These are phyloP conservation scores for Zalaria sp. DNA, from an alignment of 2,329 filamentous ascomycete species.

Conservation along the genomic window DNA sequence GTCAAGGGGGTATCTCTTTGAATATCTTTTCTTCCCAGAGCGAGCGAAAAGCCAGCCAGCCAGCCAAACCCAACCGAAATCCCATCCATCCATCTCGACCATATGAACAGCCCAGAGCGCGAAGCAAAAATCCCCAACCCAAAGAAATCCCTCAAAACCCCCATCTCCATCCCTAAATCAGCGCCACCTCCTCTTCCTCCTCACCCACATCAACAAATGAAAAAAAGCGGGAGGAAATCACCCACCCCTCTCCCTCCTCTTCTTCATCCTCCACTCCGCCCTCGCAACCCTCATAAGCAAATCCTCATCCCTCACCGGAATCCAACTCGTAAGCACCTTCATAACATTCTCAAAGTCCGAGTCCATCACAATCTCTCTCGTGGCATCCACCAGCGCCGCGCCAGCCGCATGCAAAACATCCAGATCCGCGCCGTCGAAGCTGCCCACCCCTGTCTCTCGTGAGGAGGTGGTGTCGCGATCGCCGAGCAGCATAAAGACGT, in stretches of 20 bases:
- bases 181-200: no score
- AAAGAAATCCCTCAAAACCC: no score
- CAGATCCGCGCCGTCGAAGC: constrained; percentile 49
- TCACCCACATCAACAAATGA: no score
- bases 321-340: constrained; percentile 90
- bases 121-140: no score
- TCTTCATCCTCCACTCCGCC: constrained; percentile 67
- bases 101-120: no score
- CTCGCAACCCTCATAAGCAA: constrained; percentile 80
- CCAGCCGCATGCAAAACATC: constrained; percentile 83
- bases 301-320: constrained; percentile 88
- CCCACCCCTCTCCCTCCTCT: constrained; percentile 26
- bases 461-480: constrained; percentile 34
- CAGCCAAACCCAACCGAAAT: no score
- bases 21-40: no score
- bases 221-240: no score
- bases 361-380: constrained; percentile 74
- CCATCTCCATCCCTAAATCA: no score
- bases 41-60: no score
- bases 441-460: constrained; percentile 8
- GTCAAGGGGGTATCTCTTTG: no score
- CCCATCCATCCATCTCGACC: no score
- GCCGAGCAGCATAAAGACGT: constrained; percentile 90
- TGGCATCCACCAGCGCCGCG: constrained; percentile 79
- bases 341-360: constrained; percentile 96